Percentiles rank a stretch among this genome's conserved stretches.
These are phyloP conservation scores for Ampelomyces quisqualis DNA, from an alignment of 2,329 filamentous ascomycete genomes.

Conservation along the genomic window DNA sequence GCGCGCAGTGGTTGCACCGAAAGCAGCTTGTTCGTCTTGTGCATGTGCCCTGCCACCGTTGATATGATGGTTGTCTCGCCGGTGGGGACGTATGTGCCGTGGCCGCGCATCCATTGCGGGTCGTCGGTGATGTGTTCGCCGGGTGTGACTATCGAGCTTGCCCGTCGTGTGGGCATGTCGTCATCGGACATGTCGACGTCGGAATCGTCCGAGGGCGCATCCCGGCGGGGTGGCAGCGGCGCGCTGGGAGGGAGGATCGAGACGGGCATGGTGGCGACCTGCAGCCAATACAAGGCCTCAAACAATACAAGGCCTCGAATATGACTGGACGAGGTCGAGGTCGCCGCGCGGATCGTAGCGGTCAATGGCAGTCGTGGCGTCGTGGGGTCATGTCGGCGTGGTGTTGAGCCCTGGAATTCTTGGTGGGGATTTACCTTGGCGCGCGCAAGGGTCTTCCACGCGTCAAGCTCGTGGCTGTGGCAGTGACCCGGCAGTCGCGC, in stretches of 20 bases:
- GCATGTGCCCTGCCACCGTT: slow-evolving; percentile 85
- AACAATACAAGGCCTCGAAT: too few relatives aligned
- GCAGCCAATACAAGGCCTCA: too few relatives aligned
- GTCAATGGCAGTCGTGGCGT: not conserved
- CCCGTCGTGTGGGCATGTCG: slow-evolving; percentile 26
- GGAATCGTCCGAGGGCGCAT: slow-evolving; percentile 48
- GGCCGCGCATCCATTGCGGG: slow-evolving; percentile 97
- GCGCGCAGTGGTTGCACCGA: slow-evolving; percentile 87
- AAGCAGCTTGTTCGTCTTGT: slow-evolving; percentile 95
- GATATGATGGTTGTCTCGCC: slow-evolving; percentile 72
- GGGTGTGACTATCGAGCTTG: slow-evolving; percentile 71
- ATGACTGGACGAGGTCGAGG: too few relatives aligned
- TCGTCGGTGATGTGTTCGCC: slow-evolving; percentile 86
- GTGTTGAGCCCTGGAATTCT: slow-evolving; percentile 30
- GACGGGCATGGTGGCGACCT: slow-evolving; percentile 57
- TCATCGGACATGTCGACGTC: slow-evolving; percentile 53
- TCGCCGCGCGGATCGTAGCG: too few relatives aligned
- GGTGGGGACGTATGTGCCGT: slow-evolving; percentile 79
- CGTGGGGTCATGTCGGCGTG: too few relatives aligned
- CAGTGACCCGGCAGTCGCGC: slow-evolving; percentile 15
- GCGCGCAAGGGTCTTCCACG: slow-evolving; percentile 12
- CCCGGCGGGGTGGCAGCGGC: slow-evolving; percentile 28
- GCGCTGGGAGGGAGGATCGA: slow-evolving; percentile 58
- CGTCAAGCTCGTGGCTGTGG: slow-evolving; percentile 1
- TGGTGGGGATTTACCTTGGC: slow-evolving; percentile 25